A percentile compares a stretch with the other conserved stretches of the same genome.
Conservation (phyloP, 2,329 filamentous ascomycete genomes). For the Pseudogymnoascus sp. region DNA sequence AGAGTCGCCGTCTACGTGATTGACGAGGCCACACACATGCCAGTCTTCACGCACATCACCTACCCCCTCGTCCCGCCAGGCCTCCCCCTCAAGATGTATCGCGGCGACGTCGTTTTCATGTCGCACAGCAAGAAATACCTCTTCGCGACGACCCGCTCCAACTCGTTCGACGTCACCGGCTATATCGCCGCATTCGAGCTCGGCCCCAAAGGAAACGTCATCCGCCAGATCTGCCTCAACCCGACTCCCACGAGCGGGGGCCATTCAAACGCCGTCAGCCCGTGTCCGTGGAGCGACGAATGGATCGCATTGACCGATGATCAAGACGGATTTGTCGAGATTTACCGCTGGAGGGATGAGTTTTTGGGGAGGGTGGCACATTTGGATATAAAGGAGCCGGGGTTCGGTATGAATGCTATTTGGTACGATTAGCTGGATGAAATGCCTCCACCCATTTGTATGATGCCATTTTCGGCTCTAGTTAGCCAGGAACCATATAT, state of each 20-base stretch:
- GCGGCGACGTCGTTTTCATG: conserved; percentile 73
- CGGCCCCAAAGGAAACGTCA: conserved; percentile 58
- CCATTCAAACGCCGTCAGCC: conserved; percentile 80
- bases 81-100: conserved; percentile 57
- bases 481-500: background rate
- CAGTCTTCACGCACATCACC: conserved; percentile 66
- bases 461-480: background rate
- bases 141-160: conserved; percentile 76
- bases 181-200: conserved; percentile 77
- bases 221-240: conserved; percentile 70
- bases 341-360: conserved; percentile 77
- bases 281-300: conserved; percentile 76
- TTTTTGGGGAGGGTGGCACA: conserved; percentile 69
- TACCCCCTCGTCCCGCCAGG: conserved; percentile 71
- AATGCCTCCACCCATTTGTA: background rate
- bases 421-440: conserved; percentile 63
- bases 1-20: conserved; percentile 73
- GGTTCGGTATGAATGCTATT: conserved; percentile 93
- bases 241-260: conserved; percentile 81
- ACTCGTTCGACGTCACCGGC: conserved; percentile 65
- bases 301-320: conserved; percentile 88
- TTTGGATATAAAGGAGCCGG: conserved; percentile 71
- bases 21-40: conserved; percentile 62
- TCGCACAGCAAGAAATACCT: conserved; percentile 63
- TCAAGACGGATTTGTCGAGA: conserved; percentile 77